Evolutionary conservation across 371 early-diverging fungal species (phyloP).

Genomic region (Mucor sp.): DNA sequence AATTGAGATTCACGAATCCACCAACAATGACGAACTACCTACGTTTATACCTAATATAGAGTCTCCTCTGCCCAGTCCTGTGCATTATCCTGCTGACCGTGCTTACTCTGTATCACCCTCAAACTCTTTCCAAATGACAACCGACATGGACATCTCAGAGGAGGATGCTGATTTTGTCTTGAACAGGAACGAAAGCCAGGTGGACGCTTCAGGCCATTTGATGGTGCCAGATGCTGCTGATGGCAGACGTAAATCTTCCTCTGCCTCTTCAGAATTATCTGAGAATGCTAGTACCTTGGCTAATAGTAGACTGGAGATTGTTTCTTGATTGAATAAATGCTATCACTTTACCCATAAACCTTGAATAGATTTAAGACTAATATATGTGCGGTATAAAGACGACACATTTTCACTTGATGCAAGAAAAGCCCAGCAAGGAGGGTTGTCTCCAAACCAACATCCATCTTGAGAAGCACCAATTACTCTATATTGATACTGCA

Average conservation of each 20-base stretch:
- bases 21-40: slow-evolving; percentile 19
- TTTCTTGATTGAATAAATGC: not conserved
- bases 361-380: no score
- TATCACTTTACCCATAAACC: no score
- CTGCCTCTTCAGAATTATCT: not conserved
- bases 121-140: slow-evolving; percentile 19
- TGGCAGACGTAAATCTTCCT: slow-evolving; percentile 5
- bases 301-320: not conserved
- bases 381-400: no score
- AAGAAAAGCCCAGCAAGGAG: no score
- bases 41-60: slow-evolving; percentile 38
- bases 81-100: slow-evolving; percentile 22
- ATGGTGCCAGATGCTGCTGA: slow-evolving; percentile 34
- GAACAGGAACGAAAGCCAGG: slow-evolving; percentile 7
- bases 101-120: slow-evolving; percentile 38
- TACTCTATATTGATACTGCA: no score
- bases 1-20: not conserved
- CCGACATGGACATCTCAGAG: not conserved
- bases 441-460: no score
- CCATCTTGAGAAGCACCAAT: no score
- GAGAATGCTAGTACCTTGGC: not conserved
- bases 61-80: slow-evolving; percentile 40
- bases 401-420: no score
- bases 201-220: slow-evolving; percentile 37
- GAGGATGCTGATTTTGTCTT: slow-evolving; percentile 14